phyloP scores from a whole-genome alignment of 1,284 basidiomycete species.

The Fistulinella cinereoalba region DNA sequence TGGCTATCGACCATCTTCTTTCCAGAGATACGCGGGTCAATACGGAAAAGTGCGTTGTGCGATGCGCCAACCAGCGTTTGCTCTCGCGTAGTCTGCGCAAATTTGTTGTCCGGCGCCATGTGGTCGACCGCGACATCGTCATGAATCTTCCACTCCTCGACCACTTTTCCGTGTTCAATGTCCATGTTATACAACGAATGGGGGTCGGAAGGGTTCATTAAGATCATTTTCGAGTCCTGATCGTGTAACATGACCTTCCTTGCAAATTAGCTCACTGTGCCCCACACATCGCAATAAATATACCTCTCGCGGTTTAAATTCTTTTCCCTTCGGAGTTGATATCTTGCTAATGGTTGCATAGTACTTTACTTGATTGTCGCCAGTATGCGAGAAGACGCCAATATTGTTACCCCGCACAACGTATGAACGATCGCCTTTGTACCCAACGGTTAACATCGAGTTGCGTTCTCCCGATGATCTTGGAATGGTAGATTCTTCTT shows the following conservation, averaged over 20 bases:
- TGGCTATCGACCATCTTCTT: constrained; percentile 93
- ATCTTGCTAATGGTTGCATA: constrained; percentile 87
- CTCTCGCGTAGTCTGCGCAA: constrained; percentile 89
- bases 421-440: constrained; percentile 95
- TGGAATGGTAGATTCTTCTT: constrained; percentile 43
- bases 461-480: constrained; percentile 66
- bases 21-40: constrained; percentile 92
- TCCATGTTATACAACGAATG: constrained; percentile 92
- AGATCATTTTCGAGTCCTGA: constrained; percentile 93
- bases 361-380: constrained; percentile 81
- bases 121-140: constrained; percentile 85
- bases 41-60: constrained; percentile 93
- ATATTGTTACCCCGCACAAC: constrained; percentile 96
- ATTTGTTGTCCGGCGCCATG: constrained; percentile 92
- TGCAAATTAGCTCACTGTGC: constrained; percentile 10
- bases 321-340: constrained; percentile 77
- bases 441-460: constrained; percentile 90
- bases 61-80: constrained; percentile 93
- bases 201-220: constrained; percentile 85
- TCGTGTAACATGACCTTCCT: constrained; percentile 93
- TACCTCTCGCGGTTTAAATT: constrained; percentile 86
- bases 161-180: constrained; percentile 93
- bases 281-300: constrained; percentile 15
- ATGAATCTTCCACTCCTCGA: constrained; percentile 98
- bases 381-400: constrained; percentile 90